Evolutionary conservation across 2,329 filamentous ascomycete species (phyloP).

Genomic region (Monilinia polystroma): DNA sequence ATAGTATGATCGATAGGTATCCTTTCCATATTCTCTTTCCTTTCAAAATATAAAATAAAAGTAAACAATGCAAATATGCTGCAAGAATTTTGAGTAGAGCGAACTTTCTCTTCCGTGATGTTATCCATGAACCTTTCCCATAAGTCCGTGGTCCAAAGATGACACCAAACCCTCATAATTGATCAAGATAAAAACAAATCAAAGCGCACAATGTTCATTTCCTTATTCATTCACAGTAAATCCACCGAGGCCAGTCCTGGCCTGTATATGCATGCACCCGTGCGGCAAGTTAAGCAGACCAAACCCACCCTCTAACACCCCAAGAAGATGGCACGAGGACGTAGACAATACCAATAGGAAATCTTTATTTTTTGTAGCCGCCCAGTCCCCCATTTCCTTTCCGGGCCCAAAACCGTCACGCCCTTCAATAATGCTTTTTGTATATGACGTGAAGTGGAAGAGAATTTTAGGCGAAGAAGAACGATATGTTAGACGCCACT

Average conservation of each 20-base stretch:
- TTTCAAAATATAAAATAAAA: not conserved
- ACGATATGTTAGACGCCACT: conserved; percentile 30
- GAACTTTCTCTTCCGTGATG: conserved; percentile 1
- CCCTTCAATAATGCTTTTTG: conserved; percentile 25
- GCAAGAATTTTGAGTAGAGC: conserved; percentile 18
- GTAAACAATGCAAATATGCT: conserved; percentile 9
- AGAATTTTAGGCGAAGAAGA: conserved; percentile 18
- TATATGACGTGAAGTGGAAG: conserved; percentile 20
- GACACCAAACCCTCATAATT: conserved; percentile 4
- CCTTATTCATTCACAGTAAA: conserved; percentile 12
- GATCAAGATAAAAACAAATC: conserved; percentile 5
- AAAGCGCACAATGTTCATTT: not conserved
- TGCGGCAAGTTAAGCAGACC: conserved; percentile 12
- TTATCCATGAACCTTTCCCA: conserved; percentile 1
- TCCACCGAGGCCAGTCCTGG: conserved; percentile 16
- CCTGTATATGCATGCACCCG: conserved; percentile 19
- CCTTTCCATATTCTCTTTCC: conserved; percentile 16
- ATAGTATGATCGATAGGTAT: conserved; percentile 20
- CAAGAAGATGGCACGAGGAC: not conserved
- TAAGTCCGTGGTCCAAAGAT: not conserved
- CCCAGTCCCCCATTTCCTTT: conserved; percentile 15
- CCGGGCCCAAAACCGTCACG: conserved; percentile 19
- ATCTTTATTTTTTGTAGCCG: conserved; percentile 20
- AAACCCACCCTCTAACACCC: conserved; percentile 19
- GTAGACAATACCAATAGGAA: conserved; percentile 15